Base-by-base conservation (phyloP, 2,329 filamentous ascomycete species). In the Zasmidium citrigriseum region DNA sequence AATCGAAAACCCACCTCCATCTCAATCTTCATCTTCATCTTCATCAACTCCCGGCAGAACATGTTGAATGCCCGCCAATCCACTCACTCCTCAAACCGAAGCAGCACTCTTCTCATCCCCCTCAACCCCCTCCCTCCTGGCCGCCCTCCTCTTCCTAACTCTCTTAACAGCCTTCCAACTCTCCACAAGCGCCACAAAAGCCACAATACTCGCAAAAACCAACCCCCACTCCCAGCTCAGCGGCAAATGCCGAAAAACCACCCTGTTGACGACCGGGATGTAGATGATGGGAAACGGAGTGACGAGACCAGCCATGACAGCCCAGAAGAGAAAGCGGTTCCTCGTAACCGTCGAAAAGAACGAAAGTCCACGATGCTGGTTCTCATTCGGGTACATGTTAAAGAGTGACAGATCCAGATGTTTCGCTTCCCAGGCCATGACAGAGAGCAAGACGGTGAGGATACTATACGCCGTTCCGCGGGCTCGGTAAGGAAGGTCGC, bases 401-500 rank as follows among this genome's bases (percentile, higher is more conserved):
- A 79, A 80, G 3, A 79, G 67, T 7, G 71, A 73, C 46, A 75
- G 73, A 14, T 74, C 71, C 34, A 79, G 76, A 58, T 79, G 76
- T 62, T 79, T 79, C 57, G 78, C 76, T 65, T 80, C 77, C 76
- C 76, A 78, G 1, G 78, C 78, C n/a, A 77, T 78, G 63, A 78
- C 70, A 21, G 78, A 76, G 10, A 78, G 72, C 0, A 78, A 67
- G 3, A 77, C 73, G 0, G 77, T 79, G 12, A 80, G 75, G 20
- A 76, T 76, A 0, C 73, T 71, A 68, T 78, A 80, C 0, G 77
- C 77, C 0, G 78, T 79, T 1, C 75, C 77, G 20, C 78, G 72
- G 4, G 77, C 77, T 20, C 77, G 76, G 67, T 77, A 80, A 0
- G 77, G 75, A 2, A 76, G 68, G 29, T 71, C 72, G 54, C 78